Percentiles rank a stretch among this genome's conserved stretches.
These are phyloP conservation scores for Hanseniaspora clermontiae DNA, from an alignment of 805 yeast species.

Conservation along the genomic window DNA sequence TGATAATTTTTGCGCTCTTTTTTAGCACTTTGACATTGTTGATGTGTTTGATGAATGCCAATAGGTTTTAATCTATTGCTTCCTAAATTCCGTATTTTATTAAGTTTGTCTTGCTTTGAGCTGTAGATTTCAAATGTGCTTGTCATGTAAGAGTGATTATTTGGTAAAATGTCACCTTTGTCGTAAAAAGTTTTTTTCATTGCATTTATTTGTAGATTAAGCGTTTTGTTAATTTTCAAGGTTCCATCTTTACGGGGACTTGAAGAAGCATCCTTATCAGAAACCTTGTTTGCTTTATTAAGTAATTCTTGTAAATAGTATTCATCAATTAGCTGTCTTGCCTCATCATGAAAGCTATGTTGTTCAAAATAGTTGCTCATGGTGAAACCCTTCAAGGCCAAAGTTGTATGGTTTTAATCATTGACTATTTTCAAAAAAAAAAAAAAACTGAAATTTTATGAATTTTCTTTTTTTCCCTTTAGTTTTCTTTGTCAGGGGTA, in stretches of 20 bases:
- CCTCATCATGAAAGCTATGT: background rate
- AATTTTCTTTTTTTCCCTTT: too few relatives aligned
- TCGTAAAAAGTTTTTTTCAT: background rate
- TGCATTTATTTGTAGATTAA: background rate
- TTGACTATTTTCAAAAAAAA: too few relatives aligned
- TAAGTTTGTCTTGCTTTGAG: background rate
- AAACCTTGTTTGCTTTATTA: too few relatives aligned
- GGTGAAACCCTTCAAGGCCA: too few relatives aligned
- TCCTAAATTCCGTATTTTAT: constrained; percentile 27
- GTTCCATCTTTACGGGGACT: background rate
- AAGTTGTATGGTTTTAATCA: too few relatives aligned
- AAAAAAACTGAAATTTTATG: too few relatives aligned
- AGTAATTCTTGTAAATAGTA: background rate
- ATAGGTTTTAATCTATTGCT: constrained; percentile 41
- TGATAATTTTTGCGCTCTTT: constrained; percentile 22
- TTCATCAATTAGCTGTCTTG: background rate
- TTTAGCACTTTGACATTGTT: constrained; percentile 18
- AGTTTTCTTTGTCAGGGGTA: too few relatives aligned
- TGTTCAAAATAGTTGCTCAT: background rate
- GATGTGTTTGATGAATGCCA: constrained; percentile 46
- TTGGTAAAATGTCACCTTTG: background rate
- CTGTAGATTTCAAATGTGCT: background rate
- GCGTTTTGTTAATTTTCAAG: too few relatives aligned
- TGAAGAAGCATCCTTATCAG: background rate
- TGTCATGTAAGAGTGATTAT: background rate